Evolutionary conservation across 805 yeast species (phyloP).

Genomic region (Lipomyces sp.): DNA sequence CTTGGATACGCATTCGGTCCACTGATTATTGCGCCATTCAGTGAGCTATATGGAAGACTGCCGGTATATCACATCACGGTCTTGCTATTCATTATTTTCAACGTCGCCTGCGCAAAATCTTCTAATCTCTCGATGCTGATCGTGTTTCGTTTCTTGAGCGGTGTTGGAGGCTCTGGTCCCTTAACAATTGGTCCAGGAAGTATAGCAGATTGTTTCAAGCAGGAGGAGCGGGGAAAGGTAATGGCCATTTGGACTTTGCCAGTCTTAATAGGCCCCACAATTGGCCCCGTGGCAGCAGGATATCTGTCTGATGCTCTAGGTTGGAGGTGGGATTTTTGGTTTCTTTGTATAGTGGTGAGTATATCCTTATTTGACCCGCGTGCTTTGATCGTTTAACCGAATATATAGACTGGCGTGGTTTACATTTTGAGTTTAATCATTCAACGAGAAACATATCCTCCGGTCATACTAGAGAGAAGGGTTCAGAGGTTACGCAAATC

Average conservation of each 20-base stretch:
- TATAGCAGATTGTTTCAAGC: conserved; percentile 61
- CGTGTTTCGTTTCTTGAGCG: conserved; percentile 64
- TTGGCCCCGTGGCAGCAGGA: conserved; percentile 56
- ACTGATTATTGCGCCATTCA: conserved; percentile 64
- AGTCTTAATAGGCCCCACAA: conserved; percentile 63
- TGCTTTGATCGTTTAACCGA: not conserved
- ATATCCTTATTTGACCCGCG: conserved; percentile 38
- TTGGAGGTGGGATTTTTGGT: conserved; percentile 78
- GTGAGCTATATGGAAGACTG: conserved; percentile 69
- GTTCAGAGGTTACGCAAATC: conserved; percentile 55
- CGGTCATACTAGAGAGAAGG: conserved; percentile 54
- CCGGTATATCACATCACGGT: conserved; percentile 58
- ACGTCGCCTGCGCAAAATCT: conserved; percentile 67
- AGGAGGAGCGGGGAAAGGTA: conserved; percentile 56
- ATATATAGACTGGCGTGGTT: not conserved
- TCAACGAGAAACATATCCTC: conserved; percentile 64
- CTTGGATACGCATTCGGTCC: conserved; percentile 76
- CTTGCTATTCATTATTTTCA: conserved; percentile 55
- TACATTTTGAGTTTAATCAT: conserved; percentile 53
- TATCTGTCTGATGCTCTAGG: conserved; percentile 60
- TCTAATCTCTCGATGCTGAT: conserved; percentile 60
- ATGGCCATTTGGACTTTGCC: conserved; percentile 63
- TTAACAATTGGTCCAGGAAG: conserved; percentile 72
- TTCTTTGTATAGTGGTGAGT: conserved; percentile 43
- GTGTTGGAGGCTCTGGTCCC: conserved; percentile 68